phyloP scores from a whole-genome alignment of 345 rosid genomes.

The Citrus cavaleriei region DNA sequence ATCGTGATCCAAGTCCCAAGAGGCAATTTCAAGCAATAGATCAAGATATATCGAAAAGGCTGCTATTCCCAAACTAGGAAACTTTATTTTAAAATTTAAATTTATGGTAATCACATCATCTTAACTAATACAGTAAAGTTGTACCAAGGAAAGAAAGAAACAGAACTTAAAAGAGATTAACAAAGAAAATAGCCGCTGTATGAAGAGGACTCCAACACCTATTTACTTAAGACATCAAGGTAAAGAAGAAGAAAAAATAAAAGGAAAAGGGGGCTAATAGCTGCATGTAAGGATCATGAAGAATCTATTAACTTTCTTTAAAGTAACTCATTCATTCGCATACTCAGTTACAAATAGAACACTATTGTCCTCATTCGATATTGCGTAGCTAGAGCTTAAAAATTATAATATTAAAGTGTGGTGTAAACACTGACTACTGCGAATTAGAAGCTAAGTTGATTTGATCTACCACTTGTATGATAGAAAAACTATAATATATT shows the following conservation, averaged over 20 bases:
- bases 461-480: rapidly evolving
- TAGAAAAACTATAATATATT: too few relatives aligned
- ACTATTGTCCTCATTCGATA: neutral
- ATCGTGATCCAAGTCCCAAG: neutral
- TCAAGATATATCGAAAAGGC: neutral
- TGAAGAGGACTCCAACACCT: neutral
- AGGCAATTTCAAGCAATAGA: neutral
- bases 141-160: neutral
- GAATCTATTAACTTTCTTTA: neutral
- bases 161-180: neutral
- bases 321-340: neutral
- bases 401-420: rapidly evolving
- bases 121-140: neutral
- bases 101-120: neutral
- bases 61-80: neutral
- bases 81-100: neutral
- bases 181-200: neutral
- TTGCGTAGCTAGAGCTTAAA: rapidly evolving
- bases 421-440: rapidly evolving
- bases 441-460: rapidly evolving
- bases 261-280: neutral
- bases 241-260: neutral
- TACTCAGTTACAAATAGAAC: neutral
- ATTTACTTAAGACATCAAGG: neutral
- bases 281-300: neutral